Conservation (phyloP, 2,329 filamentous ascomycete genomes). For the Davidsoniella eucalypti region DNA sequence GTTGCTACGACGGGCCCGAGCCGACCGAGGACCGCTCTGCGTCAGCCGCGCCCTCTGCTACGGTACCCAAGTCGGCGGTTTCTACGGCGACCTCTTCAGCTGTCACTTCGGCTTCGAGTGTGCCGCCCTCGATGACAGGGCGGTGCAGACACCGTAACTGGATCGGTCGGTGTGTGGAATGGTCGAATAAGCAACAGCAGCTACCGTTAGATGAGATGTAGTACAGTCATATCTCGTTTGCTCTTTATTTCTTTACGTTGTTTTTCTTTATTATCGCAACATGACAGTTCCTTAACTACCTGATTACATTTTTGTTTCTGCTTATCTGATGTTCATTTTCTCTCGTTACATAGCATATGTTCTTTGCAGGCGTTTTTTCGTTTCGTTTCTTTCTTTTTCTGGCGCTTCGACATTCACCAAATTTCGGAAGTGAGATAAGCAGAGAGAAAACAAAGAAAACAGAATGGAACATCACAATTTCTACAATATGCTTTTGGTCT, state of each 20-base stretch:
- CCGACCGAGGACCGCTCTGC: too few species aligned
- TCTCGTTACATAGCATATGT: background rate
- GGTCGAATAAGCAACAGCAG: constrained; percentile 18
- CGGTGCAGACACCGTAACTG: constrained; percentile 24
- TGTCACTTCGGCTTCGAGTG: too few species aligned
- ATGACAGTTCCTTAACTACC: background rate
- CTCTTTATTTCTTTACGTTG: background rate
- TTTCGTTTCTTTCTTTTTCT: too few species aligned
- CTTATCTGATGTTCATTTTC: background rate
- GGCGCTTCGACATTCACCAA: too few species aligned
- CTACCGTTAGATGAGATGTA: constrained; percentile 21
- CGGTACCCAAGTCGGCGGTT: constrained; percentile 16
- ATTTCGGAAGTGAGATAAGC: too few species aligned
- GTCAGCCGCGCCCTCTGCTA: constrained; percentile 12
- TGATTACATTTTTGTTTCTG: background rate
- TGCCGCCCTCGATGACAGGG: constrained; percentile 13
- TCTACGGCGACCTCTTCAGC: constrained; percentile 17
- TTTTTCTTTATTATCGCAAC: background rate
- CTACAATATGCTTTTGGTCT: too few species aligned
- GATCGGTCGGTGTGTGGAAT: constrained; percentile 27
- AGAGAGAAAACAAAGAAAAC: too few species aligned
- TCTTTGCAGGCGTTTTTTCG: background rate
- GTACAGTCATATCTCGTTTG: background rate
- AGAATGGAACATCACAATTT: too few species aligned
- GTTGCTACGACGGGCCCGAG: constrained; percentile 26